These are phyloP conservation scores for Rickenella mellea DNA, from an alignment of 768 basidiomycete genomes.

Conservation along the genomic window DNA sequence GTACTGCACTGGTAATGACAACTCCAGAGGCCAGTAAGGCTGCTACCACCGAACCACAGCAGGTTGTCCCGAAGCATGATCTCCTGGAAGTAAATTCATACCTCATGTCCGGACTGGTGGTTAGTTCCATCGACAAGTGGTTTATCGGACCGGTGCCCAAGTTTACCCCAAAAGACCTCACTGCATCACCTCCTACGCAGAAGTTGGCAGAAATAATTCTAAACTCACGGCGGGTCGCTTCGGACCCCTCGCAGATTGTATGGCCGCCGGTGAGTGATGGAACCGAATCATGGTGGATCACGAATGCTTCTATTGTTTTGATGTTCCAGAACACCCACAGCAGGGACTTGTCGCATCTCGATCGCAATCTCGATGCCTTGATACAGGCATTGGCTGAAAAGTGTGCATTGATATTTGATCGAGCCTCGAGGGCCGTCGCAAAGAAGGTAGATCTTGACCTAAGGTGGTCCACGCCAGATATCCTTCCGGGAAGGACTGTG, in stretches of 20 bases:
- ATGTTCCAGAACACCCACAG: slow-evolving; percentile 33
- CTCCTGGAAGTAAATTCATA: slow-evolving; percentile 76
- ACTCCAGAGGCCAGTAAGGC: slow-evolving; percentile 36
- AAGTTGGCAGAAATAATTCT: not conserved
- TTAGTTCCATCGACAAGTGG: slow-evolving; percentile 70
- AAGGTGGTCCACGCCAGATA: no score
- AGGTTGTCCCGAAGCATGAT: slow-evolving; percentile 48
- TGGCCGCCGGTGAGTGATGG: slow-evolving; percentile 44
- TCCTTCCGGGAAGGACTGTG: no score
- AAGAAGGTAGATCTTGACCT: slow-evolving; percentile 12
- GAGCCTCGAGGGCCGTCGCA: slow-evolving; percentile 52
- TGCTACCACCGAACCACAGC: slow-evolving; percentile 43
- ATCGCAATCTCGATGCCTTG: slow-evolving; percentile 61
- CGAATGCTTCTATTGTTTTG: not conserved
- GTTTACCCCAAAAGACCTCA: slow-evolving; percentile 22
- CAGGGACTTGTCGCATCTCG: slow-evolving; percentile 45
- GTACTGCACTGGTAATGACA: slow-evolving; percentile 5
- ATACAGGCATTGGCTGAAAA: slow-evolving; percentile 49
- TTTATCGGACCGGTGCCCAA: slow-evolving; percentile 48
- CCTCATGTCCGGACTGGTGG: slow-evolving; percentile 57
- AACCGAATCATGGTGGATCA: not conserved
- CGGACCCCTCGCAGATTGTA: slow-evolving; percentile 20
- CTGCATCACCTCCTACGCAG: not conserved
- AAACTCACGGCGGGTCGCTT: not conserved
- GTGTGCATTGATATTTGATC: slow-evolving; percentile 53